Conservation (phyloP, 2,329 filamentous ascomycete species). For the Fonsecaea pedrosoi region DNA sequence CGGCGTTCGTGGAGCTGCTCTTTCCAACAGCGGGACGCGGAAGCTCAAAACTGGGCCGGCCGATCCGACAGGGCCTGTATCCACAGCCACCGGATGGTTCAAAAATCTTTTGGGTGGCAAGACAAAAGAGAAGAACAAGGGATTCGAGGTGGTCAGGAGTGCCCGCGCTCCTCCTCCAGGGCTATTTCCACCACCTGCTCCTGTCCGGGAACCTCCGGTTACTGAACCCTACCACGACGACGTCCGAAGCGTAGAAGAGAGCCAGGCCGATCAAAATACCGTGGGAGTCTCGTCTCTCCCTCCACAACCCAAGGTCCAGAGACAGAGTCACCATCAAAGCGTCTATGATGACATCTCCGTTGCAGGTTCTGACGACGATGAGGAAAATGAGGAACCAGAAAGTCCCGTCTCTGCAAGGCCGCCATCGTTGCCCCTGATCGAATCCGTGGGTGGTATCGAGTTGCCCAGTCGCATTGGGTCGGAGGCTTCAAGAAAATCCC, state of each 20-base stretch:
- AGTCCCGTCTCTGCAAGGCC: conserved; percentile 53
- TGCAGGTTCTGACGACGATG: conserved; percentile 31
- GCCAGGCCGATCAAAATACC: conserved; percentile 21
- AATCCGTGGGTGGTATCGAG: conserved; percentile 65
- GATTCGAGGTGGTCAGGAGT: conserved; percentile 94
- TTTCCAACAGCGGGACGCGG: conserved; percentile 77
- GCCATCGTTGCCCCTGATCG: conserved; percentile 66
- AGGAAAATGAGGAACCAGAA: conserved; percentile 28
- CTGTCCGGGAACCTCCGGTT: conserved; percentile 57
- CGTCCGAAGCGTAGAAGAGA: conserved; percentile 46
- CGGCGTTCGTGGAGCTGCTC: conserved; percentile 82
- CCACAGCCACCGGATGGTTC: conserved; percentile 89
- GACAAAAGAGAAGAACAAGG: conserved; percentile 92
- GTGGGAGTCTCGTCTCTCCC: conserved; percentile 22
- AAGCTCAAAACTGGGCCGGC: conserved; percentile 92
- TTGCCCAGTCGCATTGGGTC: conserved; percentile 69
- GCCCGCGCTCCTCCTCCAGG: conserved; percentile 82
- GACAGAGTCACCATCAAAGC: conserved; percentile 18
- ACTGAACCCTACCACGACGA: conserved; percentile 70
- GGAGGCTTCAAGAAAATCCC: conserved; percentile 47
- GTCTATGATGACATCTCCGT: conserved; percentile 26
- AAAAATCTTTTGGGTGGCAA: conserved; percentile 79
- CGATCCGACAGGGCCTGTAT: conserved; percentile 89
- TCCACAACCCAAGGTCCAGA: conserved; percentile 10
- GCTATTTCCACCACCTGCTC: conserved; percentile 51